Conservation (phyloP, 148 eudicot species). For the Nepenthes mirabilis region DNA sequence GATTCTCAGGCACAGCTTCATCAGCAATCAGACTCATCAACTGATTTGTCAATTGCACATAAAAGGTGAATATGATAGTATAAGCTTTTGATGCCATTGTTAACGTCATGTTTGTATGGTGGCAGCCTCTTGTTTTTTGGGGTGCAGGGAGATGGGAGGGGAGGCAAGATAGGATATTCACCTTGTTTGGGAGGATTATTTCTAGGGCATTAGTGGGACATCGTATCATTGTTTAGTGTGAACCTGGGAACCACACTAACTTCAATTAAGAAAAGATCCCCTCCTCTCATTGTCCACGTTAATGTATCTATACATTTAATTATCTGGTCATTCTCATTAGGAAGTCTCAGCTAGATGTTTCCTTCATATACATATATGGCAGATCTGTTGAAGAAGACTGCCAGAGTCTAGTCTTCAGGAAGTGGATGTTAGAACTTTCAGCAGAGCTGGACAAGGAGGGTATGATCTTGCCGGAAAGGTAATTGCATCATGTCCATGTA, state of each 20-base stretch:
- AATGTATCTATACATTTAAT: neutral
- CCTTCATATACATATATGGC: neutral
- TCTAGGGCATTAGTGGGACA: too few relatives aligned
- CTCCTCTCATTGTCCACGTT: too few relatives aligned
- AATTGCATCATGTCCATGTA: neutral
- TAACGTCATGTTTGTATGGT: neutral
- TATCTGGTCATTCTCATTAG: neutral
- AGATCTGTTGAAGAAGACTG: constrained; percentile 16
- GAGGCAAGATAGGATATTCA: too few relatives aligned
- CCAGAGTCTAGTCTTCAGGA: constrained; percentile 11
- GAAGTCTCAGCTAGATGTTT: neutral
- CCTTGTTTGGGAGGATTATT: too few relatives aligned
- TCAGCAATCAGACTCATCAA: constrained; percentile 14
- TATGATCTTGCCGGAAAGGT: constrained; percentile 48
- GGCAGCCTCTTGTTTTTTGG: too few relatives aligned
- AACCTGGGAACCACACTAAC: too few relatives aligned
- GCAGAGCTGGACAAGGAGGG: constrained; percentile 50
- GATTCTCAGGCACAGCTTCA: constrained; percentile 14
- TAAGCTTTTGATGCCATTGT: neutral
- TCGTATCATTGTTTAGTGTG: too few relatives aligned
- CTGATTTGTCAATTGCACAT: constrained; percentile 11
- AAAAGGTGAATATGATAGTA: constrained; percentile 22
- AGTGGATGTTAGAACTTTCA: constrained; percentile 31
- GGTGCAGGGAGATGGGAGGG: too few relatives aligned
- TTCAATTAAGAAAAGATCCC: too few relatives aligned